A percentile compares a stretch with the other conserved stretches of the same genome.
These are phyloP conservation scores for Vaccinium vitisidaea DNA, from an alignment of 148 eudicot species.

Conservation along the genomic window DNA sequence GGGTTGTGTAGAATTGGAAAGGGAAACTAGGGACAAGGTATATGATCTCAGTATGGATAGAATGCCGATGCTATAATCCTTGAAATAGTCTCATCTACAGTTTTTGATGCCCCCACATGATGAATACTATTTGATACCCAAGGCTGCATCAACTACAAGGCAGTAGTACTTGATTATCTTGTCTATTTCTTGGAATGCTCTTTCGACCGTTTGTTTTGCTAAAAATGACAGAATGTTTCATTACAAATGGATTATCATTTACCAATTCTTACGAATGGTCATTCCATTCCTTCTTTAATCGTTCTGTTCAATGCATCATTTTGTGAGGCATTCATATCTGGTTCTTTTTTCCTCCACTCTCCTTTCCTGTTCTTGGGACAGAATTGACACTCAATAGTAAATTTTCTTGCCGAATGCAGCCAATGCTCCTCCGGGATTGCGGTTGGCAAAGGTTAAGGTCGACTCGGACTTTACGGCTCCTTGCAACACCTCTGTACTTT, in stretches of 20 bases:
- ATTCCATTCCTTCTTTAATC: not conserved
- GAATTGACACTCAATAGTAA: not conserved
- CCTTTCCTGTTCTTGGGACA: not conserved
- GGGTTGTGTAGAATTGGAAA: not conserved
- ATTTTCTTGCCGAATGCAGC: not conserved
- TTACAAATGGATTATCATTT: not conserved
- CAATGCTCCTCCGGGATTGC: constrained; percentile 19
- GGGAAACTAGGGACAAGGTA: not conserved
- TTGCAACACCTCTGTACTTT: constrained; percentile 66
- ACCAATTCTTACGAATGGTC: not conserved
- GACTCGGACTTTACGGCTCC: constrained; percentile 64
- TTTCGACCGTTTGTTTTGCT: not conserved
- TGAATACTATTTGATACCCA: no score
- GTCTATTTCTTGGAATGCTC: not conserved
- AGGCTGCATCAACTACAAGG: not conserved
- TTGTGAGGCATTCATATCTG: not conserved
- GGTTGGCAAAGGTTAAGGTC: constrained; percentile 69
- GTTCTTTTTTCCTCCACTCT: not conserved
- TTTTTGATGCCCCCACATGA: not conserved
- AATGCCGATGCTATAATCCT: not conserved
- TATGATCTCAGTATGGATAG: not conserved
- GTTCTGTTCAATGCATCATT: not conserved
- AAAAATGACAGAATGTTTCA: no score
- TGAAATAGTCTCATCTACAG: not conserved
- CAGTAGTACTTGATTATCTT: not conserved